Base-by-base conservation (phyloP, 139 green algal genomes). In the Haematococcus lacustris region DNA sequence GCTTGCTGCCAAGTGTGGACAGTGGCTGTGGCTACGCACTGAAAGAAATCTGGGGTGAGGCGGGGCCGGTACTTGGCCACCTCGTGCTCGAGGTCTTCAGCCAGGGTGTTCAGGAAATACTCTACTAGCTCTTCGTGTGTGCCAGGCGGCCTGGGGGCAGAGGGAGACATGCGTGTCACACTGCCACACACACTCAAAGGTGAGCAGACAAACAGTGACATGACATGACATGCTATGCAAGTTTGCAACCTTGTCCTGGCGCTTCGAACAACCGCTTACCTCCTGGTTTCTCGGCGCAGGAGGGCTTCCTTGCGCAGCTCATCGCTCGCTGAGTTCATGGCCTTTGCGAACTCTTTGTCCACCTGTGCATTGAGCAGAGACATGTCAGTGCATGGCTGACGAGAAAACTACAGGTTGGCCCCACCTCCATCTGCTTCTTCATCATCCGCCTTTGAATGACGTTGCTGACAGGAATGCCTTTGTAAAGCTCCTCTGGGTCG, bases 31-130 rank as follows among this genome's bases (percentile, higher is more conserved):
- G n/a, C n/a, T n/a, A 32, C 67, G 32, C 64, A 77, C 71, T 81
- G 78, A 76, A 93, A 92, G 73, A 93, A 93, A 0, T 63, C 80
- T 1, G 77, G 53, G 2, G 78, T 91, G n/a, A 92, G 66, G 41
- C 71, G 68, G 21, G 85, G 85, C 64, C 83, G 72, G 80, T 86
- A 94, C 1, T 88, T 79, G 4, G 90, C 88, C 17, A 93, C 77
- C 80, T 97, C 92, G 77, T 80, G 97, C 72, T 94, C 80, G 86
- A 97, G 94, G 38, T 97, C 93, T 35, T 88, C 79, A 3, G 83
- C 78, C 62, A 93, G 80, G 33, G 92, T 97, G 59, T 92, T 85
- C 25, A 97, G 68, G 25, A 97, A 90, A 71, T 86, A 97, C 71
- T 97, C 87, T 0, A 94, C 75, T 1, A 95, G 76, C 51, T 88